Conservation (phyloP, 31 red algal genomes). For the Odonthalia washingtoniensis region DNA sequence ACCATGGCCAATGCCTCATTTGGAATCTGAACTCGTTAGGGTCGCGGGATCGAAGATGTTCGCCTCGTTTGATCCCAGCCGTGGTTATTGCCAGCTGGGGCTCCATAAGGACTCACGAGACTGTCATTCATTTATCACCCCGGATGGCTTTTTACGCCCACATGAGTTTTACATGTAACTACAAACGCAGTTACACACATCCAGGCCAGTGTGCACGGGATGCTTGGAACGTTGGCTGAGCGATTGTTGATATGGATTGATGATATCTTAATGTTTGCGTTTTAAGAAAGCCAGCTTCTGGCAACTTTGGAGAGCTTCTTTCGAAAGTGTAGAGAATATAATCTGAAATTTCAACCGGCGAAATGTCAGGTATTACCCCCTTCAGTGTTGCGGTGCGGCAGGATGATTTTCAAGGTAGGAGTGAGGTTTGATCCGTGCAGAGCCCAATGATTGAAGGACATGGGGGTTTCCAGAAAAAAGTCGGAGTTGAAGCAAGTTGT, state of each 20-base stretch:
- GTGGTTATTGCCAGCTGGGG: constrained; percentile 40
- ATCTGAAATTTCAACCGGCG: constrained; percentile 1
- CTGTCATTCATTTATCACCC: constrained; percentile 33
- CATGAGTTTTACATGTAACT: constrained; percentile 36
- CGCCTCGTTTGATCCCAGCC: constrained; percentile 41
- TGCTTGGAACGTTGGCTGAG: not conserved
- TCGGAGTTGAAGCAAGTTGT: constrained; percentile 35
- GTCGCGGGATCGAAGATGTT: constrained; percentile 10
- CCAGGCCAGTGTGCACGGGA: not conserved
- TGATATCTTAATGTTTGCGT: constrained; percentile 36
- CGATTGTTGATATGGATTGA: constrained; percentile 45
- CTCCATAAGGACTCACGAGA: constrained; percentile 17
- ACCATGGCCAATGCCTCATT: constrained; percentile 26
- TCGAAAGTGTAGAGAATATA: not conserved
- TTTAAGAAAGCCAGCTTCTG: not conserved
- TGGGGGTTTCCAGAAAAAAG: not conserved
- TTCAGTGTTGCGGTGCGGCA: not conserved
- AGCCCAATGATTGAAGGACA: not conserved
- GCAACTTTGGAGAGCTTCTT: not conserved
- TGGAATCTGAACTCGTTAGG: constrained; percentile 3
- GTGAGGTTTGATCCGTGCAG: constrained; percentile 7
- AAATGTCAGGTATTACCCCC: constrained; percentile 5
- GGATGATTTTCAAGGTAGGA: too few species aligned
- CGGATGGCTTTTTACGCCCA: constrained; percentile 41
- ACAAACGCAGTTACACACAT: constrained; percentile 28